These are phyloP conservation scores for Fusarium domesticum DNA, from an alignment of 2,329 filamentous ascomycete species.

Conservation along the genomic window DNA sequence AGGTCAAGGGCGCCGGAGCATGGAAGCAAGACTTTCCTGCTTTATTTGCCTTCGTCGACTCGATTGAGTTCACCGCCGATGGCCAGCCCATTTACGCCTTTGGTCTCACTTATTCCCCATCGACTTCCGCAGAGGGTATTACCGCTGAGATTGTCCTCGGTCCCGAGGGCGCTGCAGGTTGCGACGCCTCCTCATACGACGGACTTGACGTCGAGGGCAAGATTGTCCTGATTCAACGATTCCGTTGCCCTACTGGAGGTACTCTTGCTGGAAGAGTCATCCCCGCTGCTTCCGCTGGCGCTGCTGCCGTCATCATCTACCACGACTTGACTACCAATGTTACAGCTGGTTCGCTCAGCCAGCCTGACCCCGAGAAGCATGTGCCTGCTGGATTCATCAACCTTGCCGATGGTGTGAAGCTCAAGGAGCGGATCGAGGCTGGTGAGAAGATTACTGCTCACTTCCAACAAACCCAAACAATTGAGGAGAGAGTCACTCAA, in stretches of 20 bases:
- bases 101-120: conserved; percentile 21
- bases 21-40: conserved; percentile 51
- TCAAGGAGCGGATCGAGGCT: conserved; percentile 38
- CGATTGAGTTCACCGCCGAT: conserved; percentile 34
- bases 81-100: conserved; percentile 17
- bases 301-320: conserved; percentile 20
- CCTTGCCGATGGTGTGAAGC: conserved; percentile 39
- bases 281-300: conserved; percentile 19
- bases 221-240: conserved; percentile 26
- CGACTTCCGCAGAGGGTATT: conserved; percentile 17
- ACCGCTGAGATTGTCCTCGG: conserved; percentile 21
- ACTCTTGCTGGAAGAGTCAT: conserved; percentile 22
- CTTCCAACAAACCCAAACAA: conserved; percentile 21
- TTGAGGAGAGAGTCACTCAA: conserved; percentile 22
- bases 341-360: conserved; percentile 20
- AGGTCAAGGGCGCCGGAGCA: conserved; percentile 35
- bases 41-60: conserved; percentile 44
- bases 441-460: conserved; percentile 34
- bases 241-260: conserved; percentile 24
- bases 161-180: conserved; percentile 22
- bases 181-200: conserved; percentile 18
- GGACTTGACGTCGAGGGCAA: conserved; percentile 24
- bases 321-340: conserved; percentile 20
- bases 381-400: conserved; percentile 20
- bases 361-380: conserved; percentile 18